Percentiles rank a stretch among this genome's conserved stretches.
Conservation (phyloP, 768 basidiomycete genomes). For the Gloeopeniophorella convolvens region DNA sequence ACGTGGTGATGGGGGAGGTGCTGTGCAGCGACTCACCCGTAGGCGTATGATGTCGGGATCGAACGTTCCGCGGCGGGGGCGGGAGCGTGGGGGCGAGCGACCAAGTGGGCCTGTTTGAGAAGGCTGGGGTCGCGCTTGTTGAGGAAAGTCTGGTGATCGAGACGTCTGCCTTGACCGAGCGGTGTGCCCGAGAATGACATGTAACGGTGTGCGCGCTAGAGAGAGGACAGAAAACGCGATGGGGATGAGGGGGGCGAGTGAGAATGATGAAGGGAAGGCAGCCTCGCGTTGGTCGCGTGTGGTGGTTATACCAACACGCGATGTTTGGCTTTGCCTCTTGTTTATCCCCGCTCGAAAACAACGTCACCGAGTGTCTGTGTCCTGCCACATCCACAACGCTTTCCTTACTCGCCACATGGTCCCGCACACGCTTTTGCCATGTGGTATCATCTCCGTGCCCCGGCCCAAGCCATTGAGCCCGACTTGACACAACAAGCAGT, state of each 20-base stretch:
- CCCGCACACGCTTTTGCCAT: too few species aligned
- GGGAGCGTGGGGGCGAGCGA: slow-evolving; percentile 26
- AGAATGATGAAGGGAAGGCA: not conserved
- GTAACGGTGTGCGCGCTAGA: slow-evolving; percentile 26
- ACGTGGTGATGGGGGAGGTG: slow-evolving; percentile 21
- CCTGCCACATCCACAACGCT: too few species aligned
- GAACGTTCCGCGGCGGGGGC: slow-evolving; percentile 27
- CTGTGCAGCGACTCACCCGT: slow-evolving; percentile 48
- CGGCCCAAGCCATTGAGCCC: too few species aligned
- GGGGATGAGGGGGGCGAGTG: not conserved
- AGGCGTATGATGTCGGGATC: slow-evolving; percentile 59
- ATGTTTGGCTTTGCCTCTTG: too few species aligned
- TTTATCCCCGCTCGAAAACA: not conserved
- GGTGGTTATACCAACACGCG: too few species aligned
- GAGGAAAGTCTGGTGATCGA: slow-evolving; percentile 75
- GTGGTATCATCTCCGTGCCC: too few species aligned
- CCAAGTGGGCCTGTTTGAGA: slow-evolving; percentile 28
- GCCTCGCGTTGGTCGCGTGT: slow-evolving; percentile 17
- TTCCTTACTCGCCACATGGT: too few species aligned
- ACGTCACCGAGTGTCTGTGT: not conserved
- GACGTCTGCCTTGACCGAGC: slow-evolving; percentile 78
- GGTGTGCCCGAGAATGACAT: slow-evolving; percentile 88
- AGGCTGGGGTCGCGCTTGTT: slow-evolving; percentile 40
- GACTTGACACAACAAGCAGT: too few species aligned
- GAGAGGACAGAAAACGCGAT: slow-evolving; percentile 10